These are phyloP conservation scores for Claviceps sp. DNA, from an alignment of 2,329 filamentous ascomycete species.

Conservation along the genomic window DNA sequence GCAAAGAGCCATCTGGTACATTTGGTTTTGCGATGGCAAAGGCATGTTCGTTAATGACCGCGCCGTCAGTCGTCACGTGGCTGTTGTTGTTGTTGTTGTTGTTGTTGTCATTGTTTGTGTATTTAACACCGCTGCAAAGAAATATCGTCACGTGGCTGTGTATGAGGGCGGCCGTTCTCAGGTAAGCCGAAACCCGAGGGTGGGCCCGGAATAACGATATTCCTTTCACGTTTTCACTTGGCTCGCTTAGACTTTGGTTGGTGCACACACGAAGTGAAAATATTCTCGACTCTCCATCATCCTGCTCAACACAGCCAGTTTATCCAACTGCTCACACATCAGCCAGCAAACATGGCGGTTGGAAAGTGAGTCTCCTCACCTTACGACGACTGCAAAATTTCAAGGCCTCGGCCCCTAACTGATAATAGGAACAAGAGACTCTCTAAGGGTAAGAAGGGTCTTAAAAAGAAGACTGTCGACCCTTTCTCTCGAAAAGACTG, in stretches of 20 bases:
- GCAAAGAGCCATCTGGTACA: too few relatives aligned
- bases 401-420: conserved; percentile 8
- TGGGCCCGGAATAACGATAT: conserved; percentile 10
- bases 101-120: too few relatives aligned
- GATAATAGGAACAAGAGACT: conserved; percentile 89
- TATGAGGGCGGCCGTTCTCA: too few relatives aligned
- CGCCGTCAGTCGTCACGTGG: too few relatives aligned
- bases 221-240: conserved; percentile 10
- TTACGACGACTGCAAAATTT: conserved; percentile 3
- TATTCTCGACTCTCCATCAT: conserved; percentile 27
- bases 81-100: too few relatives aligned
- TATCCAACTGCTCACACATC: conserved; percentile 29
- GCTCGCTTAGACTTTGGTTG: conserved; percentile 26
- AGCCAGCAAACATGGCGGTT: conserved; percentile 46
- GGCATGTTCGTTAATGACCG: too few relatives aligned
- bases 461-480: conserved; percentile 98
- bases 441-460: conserved; percentile 99
- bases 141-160: too few relatives aligned
- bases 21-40: too few relatives aligned
- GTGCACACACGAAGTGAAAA: conserved; percentile 27
- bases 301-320: conserved; percentile 29
- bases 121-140: too few relatives aligned
- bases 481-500: conserved; percentile 99
- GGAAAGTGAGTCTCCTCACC: conserved; percentile 36
- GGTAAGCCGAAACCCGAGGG: too few relatives aligned